Base-by-base conservation (phyloP, 2,329 filamentous ascomycete species). In the Fusarium robinianum region DNA sequence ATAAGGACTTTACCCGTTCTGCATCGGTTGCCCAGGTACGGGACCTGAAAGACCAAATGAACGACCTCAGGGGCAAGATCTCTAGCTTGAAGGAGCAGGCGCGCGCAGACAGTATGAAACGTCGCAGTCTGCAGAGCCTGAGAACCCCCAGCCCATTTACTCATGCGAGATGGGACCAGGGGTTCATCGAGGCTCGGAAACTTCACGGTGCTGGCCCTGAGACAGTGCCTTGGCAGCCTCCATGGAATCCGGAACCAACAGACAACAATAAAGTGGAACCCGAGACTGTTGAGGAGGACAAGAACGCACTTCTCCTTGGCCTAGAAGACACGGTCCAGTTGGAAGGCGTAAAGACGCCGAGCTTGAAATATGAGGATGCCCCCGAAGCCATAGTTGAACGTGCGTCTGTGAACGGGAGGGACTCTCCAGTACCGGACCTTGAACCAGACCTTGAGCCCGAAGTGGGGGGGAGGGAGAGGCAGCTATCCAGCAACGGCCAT, bases 21-120 rank as follows among this genome's bases (percentile, higher is more conserved):
- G 76, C 83, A 10, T 92, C 89, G 1, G 83, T 83, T n/a, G 78
- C 84, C 10, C 84, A 88, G 61, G 82, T 88, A 62, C 82, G 85
- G 7, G 79, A 80, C 37, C 73, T 96, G 29, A 88, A 89, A 48
- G 85, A 90, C 54, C 90, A 95, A 64, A 88, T 96, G 80, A 84
- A 87, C 42, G 89, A 87, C 39, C 75, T 96, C 32, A 91, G 90
- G 63, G 88, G 87, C 47, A 89, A 90, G 60, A 90, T 96, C 23
- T 91, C 89, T 2, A 86, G 76, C 11, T 68, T 96, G 27, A 86
- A 88, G 57, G 83, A 90, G 51, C 85, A 89, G 58, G 87, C 88
- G 0, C 81, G 87, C 14, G 87, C 87, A 45, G 90, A 95, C 57
- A 90, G 80, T 57, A 67, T 95, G 59, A 84, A 88, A 60, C 80